These are phyloP conservation scores for Dactylellina leptospora DNA, from an alignment of 2,329 filamentous ascomycete genomes.

Conservation along the genomic window DNA sequence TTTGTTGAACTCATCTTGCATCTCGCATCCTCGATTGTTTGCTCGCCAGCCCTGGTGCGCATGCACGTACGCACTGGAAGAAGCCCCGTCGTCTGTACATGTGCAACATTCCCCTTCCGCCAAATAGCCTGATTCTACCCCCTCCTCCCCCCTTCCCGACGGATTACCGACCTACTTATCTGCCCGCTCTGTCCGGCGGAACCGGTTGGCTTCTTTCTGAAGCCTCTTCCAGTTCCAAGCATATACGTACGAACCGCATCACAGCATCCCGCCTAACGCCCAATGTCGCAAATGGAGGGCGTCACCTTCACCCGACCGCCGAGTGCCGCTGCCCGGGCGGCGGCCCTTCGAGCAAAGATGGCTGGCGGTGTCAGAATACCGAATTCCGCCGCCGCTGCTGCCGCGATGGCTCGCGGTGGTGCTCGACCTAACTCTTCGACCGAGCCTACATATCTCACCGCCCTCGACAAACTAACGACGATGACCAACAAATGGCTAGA, in stretches of 20 bases:
- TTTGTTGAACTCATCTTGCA: background rate
- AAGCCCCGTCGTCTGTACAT: too few relatives aligned
- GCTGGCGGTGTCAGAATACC: constrained; percentile 33
- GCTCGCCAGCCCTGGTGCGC: background rate
- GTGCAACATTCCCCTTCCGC: background rate
- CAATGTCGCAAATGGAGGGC: constrained; percentile 32
- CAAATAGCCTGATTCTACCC: background rate
- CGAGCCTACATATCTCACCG: constrained; percentile 26
- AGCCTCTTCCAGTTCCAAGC: background rate
- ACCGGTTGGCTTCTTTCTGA: background rate
- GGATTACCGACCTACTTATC: constrained; percentile 1
- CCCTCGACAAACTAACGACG: constrained; percentile 46
- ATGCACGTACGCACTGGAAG: too few relatives aligned
- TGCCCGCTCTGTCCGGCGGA: background rate
- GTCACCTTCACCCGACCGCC: constrained; percentile 31
- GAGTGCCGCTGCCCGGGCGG: constrained; percentile 41
- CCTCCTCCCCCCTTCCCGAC: background rate
- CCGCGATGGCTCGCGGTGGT: background rate
- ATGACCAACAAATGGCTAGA: constrained; percentile 43
- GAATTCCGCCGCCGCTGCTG: constrained; percentile 7
- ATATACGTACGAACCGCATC: background rate
- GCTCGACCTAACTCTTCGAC: too few relatives aligned
- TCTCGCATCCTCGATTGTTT: background rate
- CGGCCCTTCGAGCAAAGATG: constrained; percentile 47
- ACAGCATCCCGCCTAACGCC: background rate